Evolutionary conservation across 2,329 filamentous ascomycete species (phyloP), one percentile per base, ranked within the genome.

Genomic region (Dactylellina leptospora): DNA sequence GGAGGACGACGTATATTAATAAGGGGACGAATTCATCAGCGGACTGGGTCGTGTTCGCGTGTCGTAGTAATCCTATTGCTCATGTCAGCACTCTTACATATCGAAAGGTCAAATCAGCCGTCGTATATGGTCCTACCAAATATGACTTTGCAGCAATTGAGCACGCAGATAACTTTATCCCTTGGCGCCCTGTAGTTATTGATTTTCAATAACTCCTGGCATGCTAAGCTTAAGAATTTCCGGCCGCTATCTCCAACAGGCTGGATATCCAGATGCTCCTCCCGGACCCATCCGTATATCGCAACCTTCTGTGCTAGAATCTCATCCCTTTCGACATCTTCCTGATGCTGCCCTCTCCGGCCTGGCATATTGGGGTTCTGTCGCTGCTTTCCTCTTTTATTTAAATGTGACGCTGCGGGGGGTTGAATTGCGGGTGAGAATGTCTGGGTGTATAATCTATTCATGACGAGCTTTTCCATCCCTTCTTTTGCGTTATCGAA

Each of bases 381-480:
- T 20, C 61, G 51, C 36, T 61, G 90, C 90, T 80, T 90, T 84
- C 0, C 85, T 84, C 48, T 86, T 83, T 76, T 93, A 89, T 22
- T 85, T 85, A 56, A 87, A 87, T 79, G 85, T 33, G 90, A 85
- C 1, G 89, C 88, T 73, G 92, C 90, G 2, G 92, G 89, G 0
- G 91, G 85, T 2, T 92, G 87, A 74, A 99, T 99, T 11, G 91
- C 91, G 0, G 95, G 95, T 0, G 93, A 97, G 79, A 99, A 99
- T 0, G 95, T 97, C 80, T 99, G 95, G 0, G 88, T 87, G 80
- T 99, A 99, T 3, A 99, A 82, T 63, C 96, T 85, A 79, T 99
- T 99, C 96, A 99, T 99, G 75, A 99, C 96, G 2, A 99, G 85
- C 80, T 99, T 99, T 82, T 99, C 95, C 95, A 99, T 99, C 30